Conservation (phyloP, 2,329 filamentous ascomycete genomes). For the Talaromyces verruculosus region DNA sequence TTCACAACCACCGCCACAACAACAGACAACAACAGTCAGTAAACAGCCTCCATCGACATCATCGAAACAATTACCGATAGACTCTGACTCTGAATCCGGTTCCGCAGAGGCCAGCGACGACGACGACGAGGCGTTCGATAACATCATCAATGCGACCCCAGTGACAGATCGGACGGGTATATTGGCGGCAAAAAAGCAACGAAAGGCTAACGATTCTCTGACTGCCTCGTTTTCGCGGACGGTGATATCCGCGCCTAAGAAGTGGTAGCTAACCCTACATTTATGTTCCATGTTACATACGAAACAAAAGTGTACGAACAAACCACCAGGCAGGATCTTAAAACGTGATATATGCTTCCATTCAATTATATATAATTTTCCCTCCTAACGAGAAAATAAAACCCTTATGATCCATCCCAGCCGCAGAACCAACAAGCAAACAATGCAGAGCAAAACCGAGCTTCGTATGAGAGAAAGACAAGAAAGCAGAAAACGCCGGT, state of each 20-base stretch:
- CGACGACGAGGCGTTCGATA: conserved; percentile 77
- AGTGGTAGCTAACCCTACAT: conserved; percentile 23
- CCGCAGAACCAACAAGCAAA: neutral
- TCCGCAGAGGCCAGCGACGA: conserved; percentile 55
- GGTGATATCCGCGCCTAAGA: conserved; percentile 50
- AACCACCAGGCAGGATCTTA: neutral
- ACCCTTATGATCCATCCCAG: neutral
- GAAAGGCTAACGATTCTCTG: conserved; percentile 51
- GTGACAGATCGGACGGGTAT: conserved; percentile 83
- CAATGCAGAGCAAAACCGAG: conserved; percentile 2
- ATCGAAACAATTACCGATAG: conserved; percentile 50
- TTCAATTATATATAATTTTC: neutral
- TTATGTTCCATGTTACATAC: neutral
- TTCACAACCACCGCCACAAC: conserved; percentile 48
- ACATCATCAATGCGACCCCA: conserved; percentile 87
- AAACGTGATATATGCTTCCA: neutral
- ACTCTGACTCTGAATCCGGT: conserved; percentile 69
- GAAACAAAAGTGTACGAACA: neutral
- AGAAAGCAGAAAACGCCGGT: conserved; percentile 9
- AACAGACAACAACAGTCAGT: conserved; percentile 28
- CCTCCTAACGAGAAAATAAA: neutral
- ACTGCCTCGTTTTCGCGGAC: conserved; percentile 53
- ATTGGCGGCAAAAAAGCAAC: conserved; percentile 56
- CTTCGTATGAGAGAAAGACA: neutral
- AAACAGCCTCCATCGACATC: conserved; percentile 51